Percentiles rank a stretch among this genome's conserved stretches.
phyloP scores from a whole-genome alignment of 306 rosid genomes.

The Gleditsia sinensis region DNA sequence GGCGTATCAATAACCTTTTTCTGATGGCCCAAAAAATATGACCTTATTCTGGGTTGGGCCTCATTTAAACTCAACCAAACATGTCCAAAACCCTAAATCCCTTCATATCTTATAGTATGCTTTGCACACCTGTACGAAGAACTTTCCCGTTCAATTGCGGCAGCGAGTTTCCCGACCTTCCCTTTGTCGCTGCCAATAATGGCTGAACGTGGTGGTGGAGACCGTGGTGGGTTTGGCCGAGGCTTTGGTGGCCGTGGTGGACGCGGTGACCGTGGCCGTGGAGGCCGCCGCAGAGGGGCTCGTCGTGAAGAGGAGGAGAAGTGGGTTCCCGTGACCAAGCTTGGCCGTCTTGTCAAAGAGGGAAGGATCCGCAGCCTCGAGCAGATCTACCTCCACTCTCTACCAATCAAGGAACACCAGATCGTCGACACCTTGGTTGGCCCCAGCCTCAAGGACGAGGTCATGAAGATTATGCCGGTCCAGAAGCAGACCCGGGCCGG shows the following conservation, averaged over 20 bases:
- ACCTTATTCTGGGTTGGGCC: too few relatives aligned
- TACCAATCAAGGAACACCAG: constrained; percentile 19
- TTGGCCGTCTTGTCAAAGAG: constrained; percentile 17
- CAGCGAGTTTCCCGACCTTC: not conserved
- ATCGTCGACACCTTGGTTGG: constrained; percentile 57
- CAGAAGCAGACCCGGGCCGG: constrained; percentile 42
- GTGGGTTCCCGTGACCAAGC: constrained; percentile 19
- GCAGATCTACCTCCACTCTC: constrained; percentile 19
- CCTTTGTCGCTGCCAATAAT: not conserved
- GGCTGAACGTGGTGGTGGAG: constrained; percentile 24
- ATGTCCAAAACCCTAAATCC: not conserved
- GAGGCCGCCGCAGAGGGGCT: constrained; percentile 13
- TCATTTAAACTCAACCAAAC: too few relatives aligned
- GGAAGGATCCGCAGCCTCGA: constrained; percentile 5
- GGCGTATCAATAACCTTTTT: too few relatives aligned
- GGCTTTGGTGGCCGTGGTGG: constrained; percentile 18
- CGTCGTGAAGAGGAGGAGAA: constrained; percentile 14
- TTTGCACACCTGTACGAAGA: too few relatives aligned
- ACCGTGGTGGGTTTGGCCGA: constrained; percentile 13
- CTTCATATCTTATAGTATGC: too few relatives aligned
- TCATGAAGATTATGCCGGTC: constrained; percentile 75
- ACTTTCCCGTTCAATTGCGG: too few relatives aligned
- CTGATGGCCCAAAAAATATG: too few relatives aligned
- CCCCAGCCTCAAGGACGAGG: constrained; percentile 68
- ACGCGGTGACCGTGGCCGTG: constrained; percentile 17